phyloP scores from a whole-genome alignment of 2,329 filamentous ascomycete genomes.

The Sclerotinia borealis region DNA sequence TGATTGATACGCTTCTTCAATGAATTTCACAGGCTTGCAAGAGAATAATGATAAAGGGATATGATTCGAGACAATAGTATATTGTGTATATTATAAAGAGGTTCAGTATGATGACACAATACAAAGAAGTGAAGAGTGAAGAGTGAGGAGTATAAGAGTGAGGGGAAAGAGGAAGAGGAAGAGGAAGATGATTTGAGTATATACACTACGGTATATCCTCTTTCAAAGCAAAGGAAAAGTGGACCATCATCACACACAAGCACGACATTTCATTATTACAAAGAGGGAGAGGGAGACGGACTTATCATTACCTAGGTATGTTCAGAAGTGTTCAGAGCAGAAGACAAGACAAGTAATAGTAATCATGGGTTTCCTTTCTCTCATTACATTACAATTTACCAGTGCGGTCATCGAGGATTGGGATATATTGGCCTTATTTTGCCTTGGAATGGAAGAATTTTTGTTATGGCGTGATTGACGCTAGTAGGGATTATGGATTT shows the following conservation, averaged over 20 bases:
- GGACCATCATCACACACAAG: neutral
- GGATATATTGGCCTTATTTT: neutral
- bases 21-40: neutral
- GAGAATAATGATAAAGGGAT: neutral
- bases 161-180: neutral
- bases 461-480: conserved; percentile 12
- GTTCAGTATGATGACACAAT: neutral
- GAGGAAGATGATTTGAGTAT: conserved; percentile 2
- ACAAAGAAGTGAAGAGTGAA: neutral
- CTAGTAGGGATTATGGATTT: conserved; percentile 6
- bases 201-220: neutral
- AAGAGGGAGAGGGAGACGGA: too few species aligned
- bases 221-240: neutral
- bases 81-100: neutral
- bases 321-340: too few species aligned
- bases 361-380: neutral
- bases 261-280: conserved; percentile 11
- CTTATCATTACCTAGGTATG: neutral
- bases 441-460: neutral
- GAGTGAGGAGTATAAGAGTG: neutral
- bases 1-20: neutral
- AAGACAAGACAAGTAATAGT: too few species aligned
- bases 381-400: neutral
- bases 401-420: neutral
- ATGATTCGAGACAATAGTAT: neutral